phyloP scores from a whole-genome alignment of 1,284 basidiomycete species.

The Butyriboletus regius region DNA sequence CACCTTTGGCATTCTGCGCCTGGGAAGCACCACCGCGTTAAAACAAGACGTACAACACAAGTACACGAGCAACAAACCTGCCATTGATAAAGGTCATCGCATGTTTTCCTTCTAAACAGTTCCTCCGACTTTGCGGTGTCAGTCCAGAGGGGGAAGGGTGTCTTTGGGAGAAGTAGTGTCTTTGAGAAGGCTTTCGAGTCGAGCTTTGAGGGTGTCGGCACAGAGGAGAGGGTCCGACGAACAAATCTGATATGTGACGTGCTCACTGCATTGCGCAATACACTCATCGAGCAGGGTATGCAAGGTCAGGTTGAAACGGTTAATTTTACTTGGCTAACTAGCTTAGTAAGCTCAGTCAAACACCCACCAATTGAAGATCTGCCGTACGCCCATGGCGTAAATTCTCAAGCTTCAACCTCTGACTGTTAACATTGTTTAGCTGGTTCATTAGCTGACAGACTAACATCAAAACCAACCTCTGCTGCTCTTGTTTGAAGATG shows the following conservation, averaged over 20 bases:
- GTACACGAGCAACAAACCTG: slow-evolving; percentile 54
- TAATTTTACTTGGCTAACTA: too few species aligned
- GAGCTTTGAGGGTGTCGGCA: slow-evolving; percentile 1
- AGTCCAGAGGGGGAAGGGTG: slow-evolving; percentile 70
- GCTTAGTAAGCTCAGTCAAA: too few species aligned
- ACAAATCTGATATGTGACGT: slow-evolving; percentile 5
- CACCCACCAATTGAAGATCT: too few species aligned
- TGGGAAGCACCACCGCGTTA: slow-evolving; percentile 28
- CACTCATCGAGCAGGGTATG: slow-evolving; percentile 12
- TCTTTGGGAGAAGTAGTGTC: slow-evolving; percentile 79
- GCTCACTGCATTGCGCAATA: slow-evolving; percentile 14
- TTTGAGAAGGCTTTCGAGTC: slow-evolving; percentile 42
- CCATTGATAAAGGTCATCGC: slow-evolving; percentile 74
- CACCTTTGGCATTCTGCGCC: slow-evolving; percentile 58
- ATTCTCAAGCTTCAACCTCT: too few species aligned
- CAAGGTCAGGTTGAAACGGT: neutral
- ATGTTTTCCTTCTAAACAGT: slow-evolving; percentile 59
- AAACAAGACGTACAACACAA: slow-evolving; percentile 2
- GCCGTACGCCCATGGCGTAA: too few species aligned
- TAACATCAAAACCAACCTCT: neutral
- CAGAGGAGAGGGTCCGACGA: slow-evolving; percentile 16
- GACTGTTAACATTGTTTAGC: too few species aligned
- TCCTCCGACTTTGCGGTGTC: slow-evolving; percentile 62
- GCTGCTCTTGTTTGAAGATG: neutral
- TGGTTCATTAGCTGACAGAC: too few species aligned